phyloP scores from a whole-genome alignment of 2,329 filamentous ascomycete species.

The Bipolaris cookei region DNA sequence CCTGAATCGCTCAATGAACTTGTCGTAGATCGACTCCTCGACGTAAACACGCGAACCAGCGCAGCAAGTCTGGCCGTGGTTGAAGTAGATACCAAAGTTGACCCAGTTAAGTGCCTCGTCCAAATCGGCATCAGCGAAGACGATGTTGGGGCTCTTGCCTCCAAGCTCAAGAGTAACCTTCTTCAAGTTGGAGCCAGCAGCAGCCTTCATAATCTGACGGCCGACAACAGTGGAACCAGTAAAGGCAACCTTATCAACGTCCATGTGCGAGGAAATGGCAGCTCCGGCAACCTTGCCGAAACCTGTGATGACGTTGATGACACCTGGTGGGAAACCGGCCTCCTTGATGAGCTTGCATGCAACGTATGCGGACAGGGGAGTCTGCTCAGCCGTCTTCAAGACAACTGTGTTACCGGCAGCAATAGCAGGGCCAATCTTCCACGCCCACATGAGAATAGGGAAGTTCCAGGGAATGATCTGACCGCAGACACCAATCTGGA shows the following conservation, averaged over 20 bases:
- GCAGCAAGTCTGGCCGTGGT: conserved; percentile 70
- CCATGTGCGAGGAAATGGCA: conserved; percentile 76
- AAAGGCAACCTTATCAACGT: conserved; percentile 83
- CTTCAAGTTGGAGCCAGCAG: conserved; percentile 78
- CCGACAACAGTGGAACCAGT: conserved; percentile 78
- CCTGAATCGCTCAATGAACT: conserved; percentile 83
- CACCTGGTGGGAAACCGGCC: conserved; percentile 79
- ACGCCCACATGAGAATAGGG: conserved; percentile 78
- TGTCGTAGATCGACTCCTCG: conserved; percentile 85
- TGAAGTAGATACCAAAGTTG: conserved; percentile 67
- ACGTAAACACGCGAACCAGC: conserved; percentile 85
- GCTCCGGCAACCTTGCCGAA: conserved; percentile 81
- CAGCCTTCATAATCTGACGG: conserved; percentile 80
- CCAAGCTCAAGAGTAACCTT: conserved; percentile 82
- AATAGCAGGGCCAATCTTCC: conserved; percentile 81
- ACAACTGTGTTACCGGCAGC: conserved; percentile 75
- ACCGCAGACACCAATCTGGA: conserved; percentile 74
- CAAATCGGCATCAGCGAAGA: conserved; percentile 79
- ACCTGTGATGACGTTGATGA: conserved; percentile 78
- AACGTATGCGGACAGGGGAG: conserved; percentile 71
- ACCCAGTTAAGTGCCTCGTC: conserved; percentile 79
- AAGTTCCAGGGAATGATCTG: conserved; percentile 94
- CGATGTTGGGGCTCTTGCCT: conserved; percentile 81
- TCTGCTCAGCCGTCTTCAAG: conserved; percentile 79
- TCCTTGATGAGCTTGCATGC: conserved; percentile 72